These are phyloP conservation scores for Fragilariopsis cylindrus DNA, from an alignment of 108 stramenopile species.

Conservation along the genomic window DNA sequence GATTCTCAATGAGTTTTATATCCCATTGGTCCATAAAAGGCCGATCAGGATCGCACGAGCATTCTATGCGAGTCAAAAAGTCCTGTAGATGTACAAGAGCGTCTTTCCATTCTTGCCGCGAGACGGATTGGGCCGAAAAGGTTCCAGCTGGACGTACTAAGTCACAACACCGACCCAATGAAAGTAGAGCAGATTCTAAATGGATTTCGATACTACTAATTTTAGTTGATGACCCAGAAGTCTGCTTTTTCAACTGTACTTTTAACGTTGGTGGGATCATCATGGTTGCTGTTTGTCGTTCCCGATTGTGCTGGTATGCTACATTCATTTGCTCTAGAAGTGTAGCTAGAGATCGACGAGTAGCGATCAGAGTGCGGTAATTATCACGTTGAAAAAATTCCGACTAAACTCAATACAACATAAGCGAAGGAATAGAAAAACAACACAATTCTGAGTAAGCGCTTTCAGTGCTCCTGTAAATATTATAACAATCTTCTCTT, in stretches of 20 bases:
- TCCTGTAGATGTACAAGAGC: constrained; percentile 62
- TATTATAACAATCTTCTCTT: neutral
- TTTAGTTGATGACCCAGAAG: constrained; percentile 26
- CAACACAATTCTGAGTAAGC: neutral
- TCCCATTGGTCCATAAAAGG: constrained; percentile 71
- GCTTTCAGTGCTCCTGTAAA: no score
- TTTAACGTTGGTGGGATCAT: constrained; percentile 34
- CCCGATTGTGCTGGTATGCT: constrained; percentile 16
- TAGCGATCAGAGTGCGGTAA: constrained; percentile 63
- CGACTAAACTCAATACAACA: constrained; percentile 26
- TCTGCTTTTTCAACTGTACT: constrained; percentile 32
- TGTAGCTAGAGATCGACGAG: constrained; percentile 68
- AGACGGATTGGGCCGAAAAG: constrained; percentile 53
- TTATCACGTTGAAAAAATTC: constrained; percentile 88
- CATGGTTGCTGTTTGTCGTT: constrained; percentile 9
- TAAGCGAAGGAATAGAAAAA: neutral
- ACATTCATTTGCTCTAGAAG: constrained; percentile 72
- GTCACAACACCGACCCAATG: constrained; percentile 73
- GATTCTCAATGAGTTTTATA: constrained; percentile 8
- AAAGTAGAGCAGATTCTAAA: constrained; percentile 71
- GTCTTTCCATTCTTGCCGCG: constrained; percentile 58
- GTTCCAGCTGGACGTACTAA: constrained; percentile 76
- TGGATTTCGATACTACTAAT: constrained; percentile 57
- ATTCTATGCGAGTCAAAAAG: constrained; percentile 54
- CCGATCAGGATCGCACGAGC: constrained; percentile 74